These are phyloP conservation scores for Plasmodium adleri DNA, from an alignment of 169 alveolate genomes.

Conservation along the genomic window DNA sequence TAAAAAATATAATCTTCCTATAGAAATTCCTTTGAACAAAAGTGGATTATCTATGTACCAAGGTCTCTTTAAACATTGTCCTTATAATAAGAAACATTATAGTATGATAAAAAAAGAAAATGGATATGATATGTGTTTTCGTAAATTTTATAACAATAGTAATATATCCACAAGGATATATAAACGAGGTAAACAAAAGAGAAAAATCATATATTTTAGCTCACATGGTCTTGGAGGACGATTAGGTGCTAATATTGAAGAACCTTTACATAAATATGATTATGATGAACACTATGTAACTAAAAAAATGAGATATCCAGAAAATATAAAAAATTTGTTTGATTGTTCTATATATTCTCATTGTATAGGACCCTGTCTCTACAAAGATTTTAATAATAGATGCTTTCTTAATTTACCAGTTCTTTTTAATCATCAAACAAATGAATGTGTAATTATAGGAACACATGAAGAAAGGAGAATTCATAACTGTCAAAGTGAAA, in stretches of 20 bases:
- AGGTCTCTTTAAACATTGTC: conserved; percentile 48
- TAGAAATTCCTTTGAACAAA: conserved; percentile 40
- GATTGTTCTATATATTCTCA: conserved; percentile 69
- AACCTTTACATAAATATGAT: conserved; percentile 39
- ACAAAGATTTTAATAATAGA: conserved; percentile 56
- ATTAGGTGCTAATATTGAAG: conserved; percentile 41
- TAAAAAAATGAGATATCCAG: conserved; percentile 38
- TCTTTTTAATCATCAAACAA: conserved; percentile 51
- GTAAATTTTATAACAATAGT: conserved; percentile 1
- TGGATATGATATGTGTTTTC: conserved; percentile 67
- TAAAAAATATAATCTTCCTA: conserved; percentile 6
- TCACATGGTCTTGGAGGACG: conserved; percentile 71
- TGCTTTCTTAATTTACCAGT: conserved; percentile 68
- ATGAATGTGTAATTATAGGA: conserved; percentile 54
- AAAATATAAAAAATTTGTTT: conserved; percentile 20
- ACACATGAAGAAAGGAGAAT: conserved; percentile 51
- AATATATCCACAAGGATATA: conserved; percentile 3
- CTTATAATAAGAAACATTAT: conserved; percentile 53
- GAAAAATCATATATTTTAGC: conserved; percentile 27
- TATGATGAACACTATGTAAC: conserved; percentile 37
- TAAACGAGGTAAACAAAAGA: conserved; percentile 9
- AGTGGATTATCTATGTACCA: conserved; percentile 74
- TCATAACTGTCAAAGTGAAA: conserved; percentile 9
- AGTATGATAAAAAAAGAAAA: conserved; percentile 29
- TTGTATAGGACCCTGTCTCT: conserved; percentile 67